Conservation (phyloP, 345 rosid species). For the Syzygium aromaticum region DNA sequence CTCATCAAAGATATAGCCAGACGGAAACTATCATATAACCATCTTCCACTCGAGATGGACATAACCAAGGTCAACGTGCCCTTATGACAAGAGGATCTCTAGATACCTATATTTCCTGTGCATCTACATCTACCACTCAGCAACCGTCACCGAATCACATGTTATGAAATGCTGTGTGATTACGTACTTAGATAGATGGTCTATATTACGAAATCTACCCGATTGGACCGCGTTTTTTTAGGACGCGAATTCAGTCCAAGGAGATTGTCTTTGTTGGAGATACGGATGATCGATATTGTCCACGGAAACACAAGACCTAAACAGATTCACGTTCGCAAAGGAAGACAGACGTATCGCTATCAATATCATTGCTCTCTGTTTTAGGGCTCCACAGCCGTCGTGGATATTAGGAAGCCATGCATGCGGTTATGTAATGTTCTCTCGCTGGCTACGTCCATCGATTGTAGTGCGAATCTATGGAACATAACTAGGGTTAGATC, state of each 20-base stretch:
- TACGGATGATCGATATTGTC: not conserved
- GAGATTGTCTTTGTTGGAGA: too few relatives aligned
- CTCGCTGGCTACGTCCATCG: not conserved
- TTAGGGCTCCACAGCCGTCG: not conserved
- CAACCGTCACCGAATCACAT: not conserved
- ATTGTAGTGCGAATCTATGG: not conserved
- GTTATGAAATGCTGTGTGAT: not conserved
- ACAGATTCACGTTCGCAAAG: not conserved
- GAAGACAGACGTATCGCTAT: not conserved
- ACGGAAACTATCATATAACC: constrained; percentile 1
- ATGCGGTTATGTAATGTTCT: not conserved
- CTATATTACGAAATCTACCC: too few relatives aligned
- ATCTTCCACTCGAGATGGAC: not conserved
- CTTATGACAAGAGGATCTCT: not conserved
- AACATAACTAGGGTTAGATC: not conserved
- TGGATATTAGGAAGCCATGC: not conserved
- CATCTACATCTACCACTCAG: not conserved
- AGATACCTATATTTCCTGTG: not conserved
- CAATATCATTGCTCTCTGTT: not conserved
- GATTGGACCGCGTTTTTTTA: too few relatives aligned
- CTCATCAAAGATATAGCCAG: not conserved
- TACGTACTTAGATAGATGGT: too few relatives aligned
- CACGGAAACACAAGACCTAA: not conserved
- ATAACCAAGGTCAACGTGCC: not conserved
- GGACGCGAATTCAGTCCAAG: too few relatives aligned